Conservation (phyloP, 495 filamentous ascomycete genomes). For the Durotheca rogersii region DNA sequence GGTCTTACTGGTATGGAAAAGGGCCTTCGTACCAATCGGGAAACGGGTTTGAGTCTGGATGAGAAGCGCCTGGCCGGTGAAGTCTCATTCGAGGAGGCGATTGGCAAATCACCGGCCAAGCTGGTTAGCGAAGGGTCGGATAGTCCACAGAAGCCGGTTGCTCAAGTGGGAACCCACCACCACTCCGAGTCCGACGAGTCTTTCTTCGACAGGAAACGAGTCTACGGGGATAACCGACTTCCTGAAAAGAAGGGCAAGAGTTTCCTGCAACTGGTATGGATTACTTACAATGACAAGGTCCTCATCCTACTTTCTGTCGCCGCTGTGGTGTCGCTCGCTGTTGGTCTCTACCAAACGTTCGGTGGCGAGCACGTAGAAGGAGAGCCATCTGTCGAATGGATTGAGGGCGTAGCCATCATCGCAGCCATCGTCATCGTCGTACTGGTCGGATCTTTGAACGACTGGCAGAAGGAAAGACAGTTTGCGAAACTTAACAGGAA, state of each 20-base stretch:
- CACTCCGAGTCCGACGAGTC: constrained; percentile 27
- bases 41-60: constrained; percentile 64
- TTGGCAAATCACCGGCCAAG: constrained; percentile 34
- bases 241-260: constrained; percentile 73
- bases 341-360: constrained; percentile 70
- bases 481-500: constrained; percentile 77
- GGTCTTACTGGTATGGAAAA: constrained; percentile 66
- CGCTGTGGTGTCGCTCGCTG: constrained; percentile 68
- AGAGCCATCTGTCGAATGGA: constrained; percentile 64
- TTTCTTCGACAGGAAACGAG: constrained; percentile 66
- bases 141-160: constrained; percentile 37
- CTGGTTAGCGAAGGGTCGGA: constrained; percentile 34
- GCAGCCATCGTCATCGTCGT: constrained; percentile 77
- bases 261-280: constrained; percentile 75
- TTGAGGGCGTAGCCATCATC: constrained; percentile 78
- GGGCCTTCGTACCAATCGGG: constrained; percentile 65
- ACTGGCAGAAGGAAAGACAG: constrained; percentile 77
- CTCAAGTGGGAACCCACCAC: constrained; percentile 17
- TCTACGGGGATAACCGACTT: constrained; percentile 70
- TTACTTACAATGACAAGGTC: constrained; percentile 84
- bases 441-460: constrained; percentile 70
- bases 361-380: constrained; percentile 45
- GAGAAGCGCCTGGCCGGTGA: constrained; percentile 58
- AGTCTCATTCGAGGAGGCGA: constrained; percentile 64
- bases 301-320: constrained; percentile 72